These are phyloP conservation scores for Scedosporium apiospermum DNA, from an alignment of 2,329 filamentous ascomycete genomes.

Conservation along the genomic window DNA sequence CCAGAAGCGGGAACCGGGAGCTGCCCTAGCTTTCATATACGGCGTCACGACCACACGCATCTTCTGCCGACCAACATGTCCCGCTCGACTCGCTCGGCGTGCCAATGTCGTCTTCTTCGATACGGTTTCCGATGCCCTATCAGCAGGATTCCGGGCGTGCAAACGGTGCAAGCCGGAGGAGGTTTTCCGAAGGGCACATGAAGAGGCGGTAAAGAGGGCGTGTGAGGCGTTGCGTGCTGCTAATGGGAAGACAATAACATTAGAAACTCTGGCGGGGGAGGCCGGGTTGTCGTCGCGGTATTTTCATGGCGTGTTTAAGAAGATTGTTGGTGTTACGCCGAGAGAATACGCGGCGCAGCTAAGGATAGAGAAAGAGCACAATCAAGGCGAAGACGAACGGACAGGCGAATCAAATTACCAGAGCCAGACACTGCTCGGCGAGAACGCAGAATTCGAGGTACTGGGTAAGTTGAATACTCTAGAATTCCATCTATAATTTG, in stretches of 20 bases:
- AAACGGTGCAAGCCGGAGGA: constrained; percentile 42
- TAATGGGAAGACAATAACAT: constrained; percentile 16
- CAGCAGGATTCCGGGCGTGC: constrained; percentile 44
- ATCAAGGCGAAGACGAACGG: too few species aligned
- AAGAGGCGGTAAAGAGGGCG: constrained; percentile 17
- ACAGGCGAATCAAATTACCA: too few species aligned
- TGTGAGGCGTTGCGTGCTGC: constrained; percentile 13
- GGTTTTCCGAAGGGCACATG: neutral
- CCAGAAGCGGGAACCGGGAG: constrained; percentile 20
- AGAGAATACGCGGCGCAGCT: constrained; percentile 16
- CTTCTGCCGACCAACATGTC: constrained; percentile 54
- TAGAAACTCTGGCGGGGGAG: constrained; percentile 38
- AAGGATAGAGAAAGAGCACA: neutral
- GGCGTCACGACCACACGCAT: constrained; percentile 34
- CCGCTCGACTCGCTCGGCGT: constrained; percentile 48
- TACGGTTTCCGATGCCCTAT: constrained; percentile 31
- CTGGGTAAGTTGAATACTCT: too few species aligned
- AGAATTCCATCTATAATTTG: too few species aligned
- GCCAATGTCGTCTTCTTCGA: constrained; percentile 50
- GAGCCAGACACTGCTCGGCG: too few species aligned
- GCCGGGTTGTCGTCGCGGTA: constrained; percentile 47
- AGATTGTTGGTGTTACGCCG: constrained; percentile 39
- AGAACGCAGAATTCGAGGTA: too few species aligned
- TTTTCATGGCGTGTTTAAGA: constrained; percentile 50
- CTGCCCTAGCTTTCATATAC: constrained; percentile 32